Evolutionary conservation across 2,329 filamentous ascomycete genomes (phyloP).

Genomic region (Phaeoacremonium minimum): DNA sequence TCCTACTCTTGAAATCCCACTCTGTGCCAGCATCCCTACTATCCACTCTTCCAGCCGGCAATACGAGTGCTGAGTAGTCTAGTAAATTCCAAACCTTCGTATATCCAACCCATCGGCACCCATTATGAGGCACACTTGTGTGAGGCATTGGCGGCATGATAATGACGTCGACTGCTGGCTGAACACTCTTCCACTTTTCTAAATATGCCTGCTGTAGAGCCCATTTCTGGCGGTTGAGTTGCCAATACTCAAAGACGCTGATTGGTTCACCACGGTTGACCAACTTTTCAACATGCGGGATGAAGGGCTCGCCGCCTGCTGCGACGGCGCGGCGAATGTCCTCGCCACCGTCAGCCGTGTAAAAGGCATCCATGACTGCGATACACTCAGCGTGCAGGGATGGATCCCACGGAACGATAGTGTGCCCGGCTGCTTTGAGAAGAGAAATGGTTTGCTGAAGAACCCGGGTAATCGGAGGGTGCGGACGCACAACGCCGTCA

Average conservation of each 20-base stretch:
- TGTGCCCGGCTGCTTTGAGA: constrained; percentile 44
- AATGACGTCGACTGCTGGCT: constrained; percentile 48
- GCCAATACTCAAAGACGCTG: constrained; percentile 64
- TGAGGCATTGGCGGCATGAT: constrained; percentile 59
- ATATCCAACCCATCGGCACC: constrained; percentile 48
- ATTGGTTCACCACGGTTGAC: constrained; percentile 48
- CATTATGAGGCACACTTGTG: constrained; percentile 39
- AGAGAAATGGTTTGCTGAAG: constrained; percentile 28
- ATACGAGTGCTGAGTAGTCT: constrained; percentile 54
- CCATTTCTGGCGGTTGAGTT: constrained; percentile 56
- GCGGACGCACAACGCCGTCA: constrained; percentile 49
- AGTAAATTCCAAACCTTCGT: constrained; percentile 60
- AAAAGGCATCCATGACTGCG: constrained; percentile 47
- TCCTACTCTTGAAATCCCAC: constrained; percentile 38
- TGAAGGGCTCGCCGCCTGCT: constrained; percentile 53
- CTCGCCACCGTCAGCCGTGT: constrained; percentile 58
- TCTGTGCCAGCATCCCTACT: constrained; percentile 30
- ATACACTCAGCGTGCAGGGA: constrained; percentile 44
- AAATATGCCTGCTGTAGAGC: constrained; percentile 51
- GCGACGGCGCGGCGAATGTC: constrained; percentile 53
- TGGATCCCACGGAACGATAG: constrained; percentile 48
- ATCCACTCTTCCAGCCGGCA: constrained; percentile 47
- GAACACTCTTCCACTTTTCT: constrained; percentile 50
- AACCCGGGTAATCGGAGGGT: constrained; percentile 46
- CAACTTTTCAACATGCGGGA: constrained; percentile 54